A percentile compares a stretch with the other conserved stretches of the same genome.
Evolutionary conservation across 345 rosid genomes (phyloP).

Genomic region (Lenwebbia sp.): DNA sequence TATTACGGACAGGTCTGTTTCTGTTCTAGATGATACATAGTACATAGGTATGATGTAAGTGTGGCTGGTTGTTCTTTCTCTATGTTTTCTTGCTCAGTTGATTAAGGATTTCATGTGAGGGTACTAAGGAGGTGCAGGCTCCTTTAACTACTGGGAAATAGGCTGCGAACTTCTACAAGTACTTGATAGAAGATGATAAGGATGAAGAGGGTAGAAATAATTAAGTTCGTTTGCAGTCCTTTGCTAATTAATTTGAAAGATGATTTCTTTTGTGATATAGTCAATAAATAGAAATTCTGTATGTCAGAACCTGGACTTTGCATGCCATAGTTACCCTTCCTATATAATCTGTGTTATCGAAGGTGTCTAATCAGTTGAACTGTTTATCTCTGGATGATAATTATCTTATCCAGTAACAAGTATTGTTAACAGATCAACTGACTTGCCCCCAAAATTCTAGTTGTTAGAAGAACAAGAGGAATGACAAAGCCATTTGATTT

Average conservation of each 20-base stretch:
- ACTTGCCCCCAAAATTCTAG: neutral
- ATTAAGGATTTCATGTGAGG: too few species aligned
- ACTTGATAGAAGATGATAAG: neutral
- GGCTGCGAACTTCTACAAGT: neutral
- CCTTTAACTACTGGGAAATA: neutral
- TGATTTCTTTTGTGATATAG: neutral
- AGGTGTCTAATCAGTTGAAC: neutral
- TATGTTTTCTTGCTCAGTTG: too few species aligned
- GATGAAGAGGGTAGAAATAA: neutral
- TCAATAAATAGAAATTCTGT: neutral
- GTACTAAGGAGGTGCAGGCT: too few species aligned
- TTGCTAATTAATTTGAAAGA: neutral
- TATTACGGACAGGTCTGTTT: conserved; percentile 29
- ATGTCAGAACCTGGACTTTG: neutral
- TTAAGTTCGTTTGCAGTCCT: neutral
- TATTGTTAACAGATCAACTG: neutral
- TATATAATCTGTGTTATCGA: neutral
- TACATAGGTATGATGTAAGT: neutral
- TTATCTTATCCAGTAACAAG: neutral
- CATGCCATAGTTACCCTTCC: neutral
- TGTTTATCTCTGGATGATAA: neutral
- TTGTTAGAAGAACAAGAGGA: neutral
- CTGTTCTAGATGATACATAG: neutral
- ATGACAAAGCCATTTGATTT: neutral
- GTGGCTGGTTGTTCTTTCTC: too few species aligned